A percentile compares a stretch with the other conserved stretches of the same genome.
Conservation (phyloP, 768 basidiomycete genomes). For the Kwoniella shandongensis region DNA sequence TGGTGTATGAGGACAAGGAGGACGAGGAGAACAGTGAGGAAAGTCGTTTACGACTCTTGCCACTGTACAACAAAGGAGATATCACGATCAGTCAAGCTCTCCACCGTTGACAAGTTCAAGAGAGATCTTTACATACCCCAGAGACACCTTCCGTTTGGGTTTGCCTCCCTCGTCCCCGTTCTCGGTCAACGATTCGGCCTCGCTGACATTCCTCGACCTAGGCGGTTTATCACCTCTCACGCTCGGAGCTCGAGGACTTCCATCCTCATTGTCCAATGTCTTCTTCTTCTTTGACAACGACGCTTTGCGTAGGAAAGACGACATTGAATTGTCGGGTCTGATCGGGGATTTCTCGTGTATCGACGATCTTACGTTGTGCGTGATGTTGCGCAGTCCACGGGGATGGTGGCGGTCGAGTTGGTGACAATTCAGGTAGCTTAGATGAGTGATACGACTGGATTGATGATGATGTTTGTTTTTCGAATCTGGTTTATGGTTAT, state of each 20-base stretch:
- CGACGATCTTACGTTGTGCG: too few species aligned
- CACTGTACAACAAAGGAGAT: slow-evolving; percentile 10
- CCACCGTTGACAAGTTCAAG: not conserved
- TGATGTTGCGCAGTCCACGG: too few species aligned
- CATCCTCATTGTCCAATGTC: slow-evolving; percentile 17
- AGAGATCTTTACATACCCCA: slow-evolving; percentile 21
- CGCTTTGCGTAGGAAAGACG: slow-evolving; percentile 39
- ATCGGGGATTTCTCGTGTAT: too few species aligned
- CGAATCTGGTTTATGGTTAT: too few species aligned
- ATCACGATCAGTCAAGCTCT: not conserved
- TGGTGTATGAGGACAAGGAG: slow-evolving; percentile 25
- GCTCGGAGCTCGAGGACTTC: slow-evolving; percentile 8
- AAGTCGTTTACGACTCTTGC: slow-evolving; percentile 36
- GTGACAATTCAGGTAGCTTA: too few species aligned
- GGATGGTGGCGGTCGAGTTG: too few species aligned
- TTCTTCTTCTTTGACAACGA: slow-evolving; percentile 35
- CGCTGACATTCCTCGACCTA: slow-evolving; percentile 28
- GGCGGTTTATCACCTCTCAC: slow-evolving; percentile 27
- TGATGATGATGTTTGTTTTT: too few species aligned
- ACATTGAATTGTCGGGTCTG: slow-evolving; percentile 11
- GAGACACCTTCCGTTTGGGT: slow-evolving; percentile 24
- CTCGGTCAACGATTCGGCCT: slow-evolving; percentile 20
- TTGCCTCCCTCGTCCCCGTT: slow-evolving; percentile 11
- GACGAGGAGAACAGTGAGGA: slow-evolving; percentile 48
- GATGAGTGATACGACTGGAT: too few species aligned